These are phyloP conservation scores for Umbelopsis sp. DNA, from an alignment of 192 early-diverging fungal genomes.

Conservation along the genomic window DNA sequence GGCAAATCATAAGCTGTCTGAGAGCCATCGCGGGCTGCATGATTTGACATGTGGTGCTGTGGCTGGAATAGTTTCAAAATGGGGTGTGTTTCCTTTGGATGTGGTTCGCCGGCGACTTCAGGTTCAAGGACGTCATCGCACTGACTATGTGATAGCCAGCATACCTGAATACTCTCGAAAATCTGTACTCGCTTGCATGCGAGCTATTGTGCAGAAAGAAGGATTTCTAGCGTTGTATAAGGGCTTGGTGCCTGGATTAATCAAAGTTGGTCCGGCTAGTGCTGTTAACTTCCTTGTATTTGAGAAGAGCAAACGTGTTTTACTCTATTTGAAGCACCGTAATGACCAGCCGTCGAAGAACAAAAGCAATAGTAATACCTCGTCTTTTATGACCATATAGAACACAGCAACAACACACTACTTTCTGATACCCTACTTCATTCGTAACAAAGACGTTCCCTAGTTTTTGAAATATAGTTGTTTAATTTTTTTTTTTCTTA, in stretches of 20 bases:
- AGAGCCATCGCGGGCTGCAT: conserved; percentile 40
- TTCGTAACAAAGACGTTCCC: neutral
- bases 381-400: conserved; percentile 8
- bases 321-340: conserved; percentile 31
- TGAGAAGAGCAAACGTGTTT: conserved; percentile 61
- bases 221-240: conserved; percentile 87
- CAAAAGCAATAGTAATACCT: neutral
- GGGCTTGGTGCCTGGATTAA: conserved; percentile 78
- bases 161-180: conserved; percentile 64
- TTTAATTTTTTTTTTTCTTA: too few relatives aligned
- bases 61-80: conserved; percentile 82
- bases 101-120: conserved; percentile 80
- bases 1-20: conserved; percentile 31
- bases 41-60: conserved; percentile 81
- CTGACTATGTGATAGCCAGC: conserved; percentile 59
- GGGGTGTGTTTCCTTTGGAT: conserved; percentile 90
- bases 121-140: conserved; percentile 74
- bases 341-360: neutral
- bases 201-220: conserved; percentile 72
- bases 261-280: conserved; percentile 86
- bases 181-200: conserved; percentile 61
- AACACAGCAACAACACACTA: neutral
- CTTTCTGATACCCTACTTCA: neutral
- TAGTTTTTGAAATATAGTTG: neutral
- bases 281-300: conserved; percentile 90